These are phyloP conservation scores for Calocera cornea DNA, from an alignment of 768 basidiomycete genomes.

Conservation along the genomic window DNA sequence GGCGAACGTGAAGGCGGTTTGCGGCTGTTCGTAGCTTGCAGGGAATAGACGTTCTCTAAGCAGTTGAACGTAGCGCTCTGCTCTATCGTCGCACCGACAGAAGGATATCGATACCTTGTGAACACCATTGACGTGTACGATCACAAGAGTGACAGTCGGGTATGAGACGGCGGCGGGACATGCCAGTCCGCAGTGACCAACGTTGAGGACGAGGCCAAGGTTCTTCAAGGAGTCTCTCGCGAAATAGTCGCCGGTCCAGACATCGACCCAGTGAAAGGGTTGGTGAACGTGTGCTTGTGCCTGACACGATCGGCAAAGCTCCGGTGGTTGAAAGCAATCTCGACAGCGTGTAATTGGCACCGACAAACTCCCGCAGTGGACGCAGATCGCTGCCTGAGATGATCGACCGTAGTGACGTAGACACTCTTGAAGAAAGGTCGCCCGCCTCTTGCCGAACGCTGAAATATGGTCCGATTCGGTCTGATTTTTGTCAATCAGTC, in stretches of 20 bases:
- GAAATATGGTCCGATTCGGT: not conserved
- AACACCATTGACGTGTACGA: slow-evolving; percentile 2
- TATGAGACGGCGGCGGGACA: not conserved
- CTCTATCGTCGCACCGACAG: not conserved
- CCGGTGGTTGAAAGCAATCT: not conserved
- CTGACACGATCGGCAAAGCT: not conserved
- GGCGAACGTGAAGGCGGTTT: slow-evolving; percentile 2
- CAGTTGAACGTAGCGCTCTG: not conserved
- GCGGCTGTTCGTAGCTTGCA: not conserved
- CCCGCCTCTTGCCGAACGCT: not conserved
- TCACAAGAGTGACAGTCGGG: not conserved
- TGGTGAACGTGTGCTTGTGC: not conserved
- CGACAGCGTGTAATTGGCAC: not conserved
- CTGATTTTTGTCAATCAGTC: not conserved
- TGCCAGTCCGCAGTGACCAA: not conserved
- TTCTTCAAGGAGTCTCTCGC: not conserved
- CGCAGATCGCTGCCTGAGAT: not conserved
- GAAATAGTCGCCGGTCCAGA: not conserved
- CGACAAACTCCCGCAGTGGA: no score
- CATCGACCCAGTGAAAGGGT: not conserved
- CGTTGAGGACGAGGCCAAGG: not conserved
- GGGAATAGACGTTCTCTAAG: not conserved
- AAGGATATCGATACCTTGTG: not conserved
- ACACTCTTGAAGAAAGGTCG: not conserved
- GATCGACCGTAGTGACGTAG: not conserved